Percentiles rank a stretch among this genome's conserved stretches.
These are phyloP conservation scores for Zoysia matrella DNA, from an alignment of 202 grass and related monocot species.

Conservation along the genomic window DNA sequence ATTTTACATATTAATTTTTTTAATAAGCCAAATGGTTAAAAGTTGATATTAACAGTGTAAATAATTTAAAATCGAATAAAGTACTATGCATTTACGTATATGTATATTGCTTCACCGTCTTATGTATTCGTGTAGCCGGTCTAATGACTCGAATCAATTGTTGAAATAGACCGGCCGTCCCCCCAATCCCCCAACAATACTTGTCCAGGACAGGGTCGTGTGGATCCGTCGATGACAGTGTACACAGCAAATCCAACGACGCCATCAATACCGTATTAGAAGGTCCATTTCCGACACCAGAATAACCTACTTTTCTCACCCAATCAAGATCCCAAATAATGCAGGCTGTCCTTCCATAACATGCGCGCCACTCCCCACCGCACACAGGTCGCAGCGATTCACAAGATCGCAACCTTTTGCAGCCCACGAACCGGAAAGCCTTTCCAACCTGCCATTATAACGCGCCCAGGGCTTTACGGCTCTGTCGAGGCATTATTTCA, in stretches of 20 bases:
- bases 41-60: too few species aligned
- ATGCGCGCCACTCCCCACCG: neutral
- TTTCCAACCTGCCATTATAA: slow-evolving; percentile 31
- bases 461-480: neutral
- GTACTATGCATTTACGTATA: too few species aligned
- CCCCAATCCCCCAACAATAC: too few species aligned
- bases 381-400: slow-evolving; percentile 32
- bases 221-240: too few species aligned
- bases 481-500: slow-evolving; percentile 25
- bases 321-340: neutral
- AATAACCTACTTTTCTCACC: neutral
- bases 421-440: neutral
- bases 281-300: neutral
- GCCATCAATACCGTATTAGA: neutral
- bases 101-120: too few species aligned
- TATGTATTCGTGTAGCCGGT: too few species aligned
- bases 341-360: neutral
- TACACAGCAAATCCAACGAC: slow-evolving; percentile 17
- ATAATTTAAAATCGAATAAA: too few species aligned
- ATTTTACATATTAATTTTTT: too few species aligned
- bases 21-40: too few species aligned
- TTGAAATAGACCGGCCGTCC: too few species aligned
- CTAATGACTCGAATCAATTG: too few species aligned
- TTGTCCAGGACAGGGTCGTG: too few species aligned
- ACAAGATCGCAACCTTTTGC: slow-evolving; percentile 3